These are phyloP conservation scores for Cladosporium cucumerinum DNA, from an alignment of 2,329 filamentous ascomycete genomes.

Conservation along the genomic window DNA sequence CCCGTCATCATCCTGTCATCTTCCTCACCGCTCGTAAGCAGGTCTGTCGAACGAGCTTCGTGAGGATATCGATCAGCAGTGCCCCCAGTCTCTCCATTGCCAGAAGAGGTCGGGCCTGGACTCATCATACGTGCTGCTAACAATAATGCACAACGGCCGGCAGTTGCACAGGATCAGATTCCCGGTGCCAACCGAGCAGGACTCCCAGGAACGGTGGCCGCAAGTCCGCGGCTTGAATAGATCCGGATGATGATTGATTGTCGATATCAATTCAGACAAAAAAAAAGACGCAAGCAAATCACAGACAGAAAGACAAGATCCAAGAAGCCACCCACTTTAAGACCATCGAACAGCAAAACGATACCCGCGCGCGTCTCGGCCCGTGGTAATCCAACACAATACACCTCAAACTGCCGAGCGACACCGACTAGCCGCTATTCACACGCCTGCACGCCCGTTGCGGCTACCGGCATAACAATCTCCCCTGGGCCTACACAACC, in stretches of 20 bases:
- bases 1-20: conserved; percentile 8
- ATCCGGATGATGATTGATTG: neutral
- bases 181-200: conserved; percentile 7
- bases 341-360: neutral
- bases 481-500: conserved; percentile 11
- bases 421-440: conserved; percentile 4
- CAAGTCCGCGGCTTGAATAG: neutral
- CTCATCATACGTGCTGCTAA: neutral
- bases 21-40: neutral
- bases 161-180: neutral
- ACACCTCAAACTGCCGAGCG: conserved; percentile 16
- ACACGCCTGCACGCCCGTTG: conserved; percentile 12
- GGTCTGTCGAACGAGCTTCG: neutral
- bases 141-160: conserved; percentile 13
- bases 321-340: neutral
- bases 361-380: conserved; percentile 10
- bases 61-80: neutral
- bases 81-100: neutral
- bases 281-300: neutral
- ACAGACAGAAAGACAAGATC: neutral
- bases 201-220: neutral
- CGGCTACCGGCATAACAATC: conserved; percentile 16
- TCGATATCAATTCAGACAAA: neutral
- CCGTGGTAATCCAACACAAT: conserved; percentile 8
- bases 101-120: neutral